Evolutionary conservation across 2,329 filamentous ascomycete genomes (phyloP), one percentile per base, ranked within the genome.

Genomic region (Hypoxylon sp.): DNA sequence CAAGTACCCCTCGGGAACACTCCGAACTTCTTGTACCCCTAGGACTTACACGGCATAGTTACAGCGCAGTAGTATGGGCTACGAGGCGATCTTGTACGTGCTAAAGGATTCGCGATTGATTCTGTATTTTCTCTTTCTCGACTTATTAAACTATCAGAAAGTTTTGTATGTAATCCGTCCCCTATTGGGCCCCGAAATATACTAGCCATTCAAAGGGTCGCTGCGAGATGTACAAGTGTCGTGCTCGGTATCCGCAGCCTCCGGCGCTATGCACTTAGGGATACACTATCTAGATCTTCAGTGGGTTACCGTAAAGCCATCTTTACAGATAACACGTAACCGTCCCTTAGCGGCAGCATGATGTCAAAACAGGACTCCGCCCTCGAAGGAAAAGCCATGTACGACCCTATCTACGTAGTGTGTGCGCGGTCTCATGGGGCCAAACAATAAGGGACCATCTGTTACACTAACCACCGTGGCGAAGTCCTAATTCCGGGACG

Each of bases 321-420:
- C 48, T 50, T 52, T 33, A n/a, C 46, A 56, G 19, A 63, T 55
- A 39, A 22, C 37, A 53, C 47, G 50, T 53, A 52, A 39, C 56
- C 35, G 37, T 54, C 39, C 50, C 31, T 39, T 60, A 60, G 46
- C 22, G 55, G 59, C 14, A 52, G 46, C 26, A 62, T 66, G 53
- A 63, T 67, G 50, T 71, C 63, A 64, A 69, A 60, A 54, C 46
- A 50, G 44, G 48, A 29, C 55, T 68, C 37, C 57, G 65, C 58
- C 61, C 19, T 54, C 22, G 17, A 29, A 39, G 47, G 29, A 58
- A 31, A 62, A 39, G 56, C 48, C 54, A 58, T 60, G 57, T 62
- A 50, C 35, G 39, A 60, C 51, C 61, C 37, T 31, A 54, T 33
- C 24, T 37, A n/a, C n/a, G n/a, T n/a, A 37, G 22, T 26, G 33